These are phyloP conservation scores for Malassezia vespertilionis DNA, from an alignment of 1,284 basidiomycete genomes.

Conservation along the genomic window DNA sequence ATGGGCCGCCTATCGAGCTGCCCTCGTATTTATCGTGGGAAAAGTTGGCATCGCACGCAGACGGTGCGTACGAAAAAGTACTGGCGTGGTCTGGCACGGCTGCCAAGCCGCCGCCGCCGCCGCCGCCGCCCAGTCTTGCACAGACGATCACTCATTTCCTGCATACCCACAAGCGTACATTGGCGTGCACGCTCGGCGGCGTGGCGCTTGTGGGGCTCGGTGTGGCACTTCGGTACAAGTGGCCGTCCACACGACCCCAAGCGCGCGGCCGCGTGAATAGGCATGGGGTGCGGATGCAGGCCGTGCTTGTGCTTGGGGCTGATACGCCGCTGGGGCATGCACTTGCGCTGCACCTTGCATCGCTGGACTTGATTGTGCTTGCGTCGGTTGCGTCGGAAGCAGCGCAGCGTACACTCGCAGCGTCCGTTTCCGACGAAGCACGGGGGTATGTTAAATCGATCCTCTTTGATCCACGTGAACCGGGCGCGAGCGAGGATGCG, in stretches of 20 bases:
- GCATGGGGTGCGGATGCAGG: conserved; percentile 8
- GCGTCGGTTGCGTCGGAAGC: conserved; percentile 28
- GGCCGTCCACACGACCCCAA: background rate
- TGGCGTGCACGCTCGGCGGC: conserved; percentile 1
- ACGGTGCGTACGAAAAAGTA: background rate
- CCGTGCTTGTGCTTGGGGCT: conserved; percentile 31
- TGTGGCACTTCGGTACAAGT: background rate
- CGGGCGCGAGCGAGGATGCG: conserved; percentile 16
- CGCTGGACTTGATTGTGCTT: conserved; percentile 39
- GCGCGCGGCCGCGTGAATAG: too few relatives aligned
- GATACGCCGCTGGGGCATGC: conserved; percentile 41
- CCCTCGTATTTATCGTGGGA: background rate
- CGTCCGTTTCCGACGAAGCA: conserved; percentile 29
- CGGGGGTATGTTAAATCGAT: conserved; percentile 41
- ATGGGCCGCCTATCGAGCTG: conserved; percentile 9
- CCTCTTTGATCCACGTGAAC: conserved; percentile 22
- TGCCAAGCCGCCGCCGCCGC: conserved; percentile 15
- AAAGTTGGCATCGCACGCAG: background rate
- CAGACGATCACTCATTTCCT: conserved; percentile 18
- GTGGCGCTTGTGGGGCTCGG: conserved; percentile 2
- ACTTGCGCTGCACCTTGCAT: conserved; percentile 27
- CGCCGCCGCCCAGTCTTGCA: conserved; percentile 22
- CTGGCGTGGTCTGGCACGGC: background rate
- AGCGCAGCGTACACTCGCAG: conserved; percentile 29
- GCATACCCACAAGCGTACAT: conserved; percentile 12